phyloP scores from a whole-genome alignment of 169 alveolate species.

The Plasmodium yoelii region DNA sequence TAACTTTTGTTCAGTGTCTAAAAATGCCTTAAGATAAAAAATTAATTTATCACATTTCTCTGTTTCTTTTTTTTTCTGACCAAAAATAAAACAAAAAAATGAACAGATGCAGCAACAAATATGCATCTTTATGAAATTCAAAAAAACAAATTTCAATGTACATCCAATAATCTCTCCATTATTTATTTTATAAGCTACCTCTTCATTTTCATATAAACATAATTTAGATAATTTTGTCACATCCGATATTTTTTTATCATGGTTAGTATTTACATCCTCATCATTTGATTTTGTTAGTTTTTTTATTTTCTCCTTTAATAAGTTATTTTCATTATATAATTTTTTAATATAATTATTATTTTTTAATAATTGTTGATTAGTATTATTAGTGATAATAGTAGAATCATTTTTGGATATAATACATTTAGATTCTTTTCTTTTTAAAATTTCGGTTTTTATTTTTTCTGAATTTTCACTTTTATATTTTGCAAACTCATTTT shows the following conservation, averaged over 20 bases:
- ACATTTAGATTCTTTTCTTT: slow-evolving; percentile 34
- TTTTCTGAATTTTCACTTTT: slow-evolving; percentile 26
- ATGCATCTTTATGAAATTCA: no score
- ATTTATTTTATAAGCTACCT: slow-evolving; percentile 13
- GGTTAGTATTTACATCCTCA: background rate
- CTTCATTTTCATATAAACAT: background rate
- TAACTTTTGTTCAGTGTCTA: slow-evolving; percentile 65
- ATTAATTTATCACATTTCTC: slow-evolving; percentile 25
- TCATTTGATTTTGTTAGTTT: slow-evolving; percentile 16
- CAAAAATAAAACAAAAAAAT: background rate
- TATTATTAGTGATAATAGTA: background rate
- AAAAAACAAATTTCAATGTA: no score
- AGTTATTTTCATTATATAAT: slow-evolving; percentile 63
- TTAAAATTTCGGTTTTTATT: slow-evolving; percentile 39
- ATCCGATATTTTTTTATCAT: slow-evolving; percentile 1
- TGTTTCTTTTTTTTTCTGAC: slow-evolving; percentile 19
- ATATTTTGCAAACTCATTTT: slow-evolving; percentile 30
- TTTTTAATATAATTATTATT: slow-evolving; percentile 61
- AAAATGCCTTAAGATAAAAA: slow-evolving; percentile 58
- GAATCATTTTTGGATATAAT: slow-evolving; percentile 9
- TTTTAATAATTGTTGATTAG: slow-evolving; percentile 10
- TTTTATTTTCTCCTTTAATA: slow-evolving; percentile 64
- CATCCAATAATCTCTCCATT: background rate
- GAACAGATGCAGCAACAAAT: background rate
- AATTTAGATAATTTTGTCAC: background rate